These are phyloP conservation scores for Calocera cornea DNA, from an alignment of 768 basidiomycete species.

Conservation along the genomic window DNA sequence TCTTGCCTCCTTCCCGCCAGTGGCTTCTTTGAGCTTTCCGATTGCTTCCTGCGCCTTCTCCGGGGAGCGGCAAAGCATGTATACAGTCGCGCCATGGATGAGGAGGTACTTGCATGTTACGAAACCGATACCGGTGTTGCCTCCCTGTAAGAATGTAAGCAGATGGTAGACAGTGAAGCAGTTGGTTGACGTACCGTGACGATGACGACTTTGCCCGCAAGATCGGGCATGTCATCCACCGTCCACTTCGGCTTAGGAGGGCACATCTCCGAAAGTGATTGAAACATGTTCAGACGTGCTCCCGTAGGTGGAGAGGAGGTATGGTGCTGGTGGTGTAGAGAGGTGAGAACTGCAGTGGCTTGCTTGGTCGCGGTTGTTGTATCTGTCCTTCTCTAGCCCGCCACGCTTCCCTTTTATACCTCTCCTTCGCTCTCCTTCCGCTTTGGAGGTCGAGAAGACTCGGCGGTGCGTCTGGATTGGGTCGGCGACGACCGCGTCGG, in stretches of 20 bases:
- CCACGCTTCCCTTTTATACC: neutral
- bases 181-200: constrained; percentile 19
- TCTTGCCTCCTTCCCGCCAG: constrained; percentile 31
- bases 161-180: neutral
- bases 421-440: no score
- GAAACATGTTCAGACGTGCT: neutral
- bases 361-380: neutral
- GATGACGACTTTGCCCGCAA: constrained; percentile 25
- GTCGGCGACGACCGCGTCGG: no score
- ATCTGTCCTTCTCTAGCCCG: neutral
- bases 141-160: neutral
- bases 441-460: no score
- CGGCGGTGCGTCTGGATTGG: no score
- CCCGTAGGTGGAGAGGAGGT: no score
- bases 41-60: constrained; percentile 40
- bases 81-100: constrained; percentile 50
- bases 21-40: constrained; percentile 34
- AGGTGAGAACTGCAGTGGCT: neutral
- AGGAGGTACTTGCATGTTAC: constrained; percentile 24
- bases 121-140: constrained; percentile 1
- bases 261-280: neutral
- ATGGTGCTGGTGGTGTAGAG: neutral
- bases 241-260: constrained; percentile 20
- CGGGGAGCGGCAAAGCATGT: constrained; percentile 39
- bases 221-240: constrained; percentile 25